These are phyloP conservation scores for Silene uniflora DNA, from an alignment of 148 eudicot genomes.

Conservation along the genomic window DNA sequence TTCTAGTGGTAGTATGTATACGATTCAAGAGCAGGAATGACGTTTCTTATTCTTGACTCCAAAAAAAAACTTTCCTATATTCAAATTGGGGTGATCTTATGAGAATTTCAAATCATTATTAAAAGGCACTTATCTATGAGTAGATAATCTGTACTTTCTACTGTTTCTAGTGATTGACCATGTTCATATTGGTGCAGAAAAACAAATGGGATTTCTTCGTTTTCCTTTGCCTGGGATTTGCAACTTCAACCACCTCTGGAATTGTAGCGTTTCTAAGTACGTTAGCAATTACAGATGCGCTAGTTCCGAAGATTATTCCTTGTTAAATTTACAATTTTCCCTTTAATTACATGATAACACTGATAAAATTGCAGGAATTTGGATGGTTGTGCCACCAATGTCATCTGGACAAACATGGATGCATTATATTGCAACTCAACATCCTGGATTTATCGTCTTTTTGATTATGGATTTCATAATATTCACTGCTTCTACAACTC, in stretches of 20 bases:
- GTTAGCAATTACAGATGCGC: slow-evolving; percentile 23
- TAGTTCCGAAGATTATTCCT: not conserved
- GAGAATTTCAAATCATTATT: not conserved
- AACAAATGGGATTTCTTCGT: slow-evolving; percentile 88
- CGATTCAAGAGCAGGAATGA: too few relatives aligned
- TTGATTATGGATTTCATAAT: slow-evolving; percentile 55
- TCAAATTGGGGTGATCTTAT: too few relatives aligned
- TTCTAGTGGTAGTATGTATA: too few relatives aligned
- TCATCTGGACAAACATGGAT: slow-evolving; percentile 56
- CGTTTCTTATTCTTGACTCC: too few relatives aligned
- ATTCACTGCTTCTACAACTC: slow-evolving; percentile 50
- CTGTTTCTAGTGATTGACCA: slow-evolving; percentile 7
- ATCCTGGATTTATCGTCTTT: slow-evolving; percentile 67
- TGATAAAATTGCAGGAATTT: slow-evolving; percentile 51
- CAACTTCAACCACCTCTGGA: slow-evolving; percentile 51
- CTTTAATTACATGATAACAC: slow-evolving; percentile 6
- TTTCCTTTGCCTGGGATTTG: slow-evolving; percentile 60
- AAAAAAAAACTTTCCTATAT: too few relatives aligned
- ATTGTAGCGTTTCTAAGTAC: slow-evolving; percentile 63
- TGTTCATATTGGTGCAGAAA: slow-evolving; percentile 51
- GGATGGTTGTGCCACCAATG: slow-evolving; percentile 46
- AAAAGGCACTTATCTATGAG: not conserved
- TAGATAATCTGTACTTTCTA: not conserved
- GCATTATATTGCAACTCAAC: slow-evolving; percentile 40
- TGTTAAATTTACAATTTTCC: not conserved